Evolutionary conservation across 2,329 filamentous ascomycete genomes (phyloP).

Genomic region (Beauveria brongniartii): DNA sequence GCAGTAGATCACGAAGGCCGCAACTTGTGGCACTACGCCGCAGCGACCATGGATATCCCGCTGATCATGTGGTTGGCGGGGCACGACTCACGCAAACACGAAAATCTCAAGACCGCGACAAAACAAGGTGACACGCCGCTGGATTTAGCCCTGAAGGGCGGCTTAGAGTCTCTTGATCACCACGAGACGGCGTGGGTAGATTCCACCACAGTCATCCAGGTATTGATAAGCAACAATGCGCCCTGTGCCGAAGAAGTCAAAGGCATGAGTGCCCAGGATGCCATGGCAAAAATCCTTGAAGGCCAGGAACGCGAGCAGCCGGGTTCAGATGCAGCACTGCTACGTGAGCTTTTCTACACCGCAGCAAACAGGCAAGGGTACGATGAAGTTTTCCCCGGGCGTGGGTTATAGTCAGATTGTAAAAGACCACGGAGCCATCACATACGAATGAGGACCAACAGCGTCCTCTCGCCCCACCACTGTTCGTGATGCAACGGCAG

Average conservation of each 20-base stretch:
- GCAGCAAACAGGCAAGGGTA: no score
- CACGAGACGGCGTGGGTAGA: neutral
- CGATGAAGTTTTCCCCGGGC: no score
- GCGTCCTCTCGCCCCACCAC: no score
- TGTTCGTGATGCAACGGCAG: no score
- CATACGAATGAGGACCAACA: no score
- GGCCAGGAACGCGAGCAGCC: neutral
- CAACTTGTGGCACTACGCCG: slow-evolving; percentile 31
- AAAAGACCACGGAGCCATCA: no score
- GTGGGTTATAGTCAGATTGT: no score
- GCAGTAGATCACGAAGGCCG: slow-evolving; percentile 23
- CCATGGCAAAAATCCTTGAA: neutral
- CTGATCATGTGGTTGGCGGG: slow-evolving; percentile 24
- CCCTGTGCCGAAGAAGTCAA: neutral
- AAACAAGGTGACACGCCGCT: slow-evolving; percentile 22
- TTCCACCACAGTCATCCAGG: neutral
- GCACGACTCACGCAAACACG: slow-evolving; percentile 20
- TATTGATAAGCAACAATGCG: neutral
- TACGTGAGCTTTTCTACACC: no score
- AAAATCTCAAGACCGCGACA: slow-evolving; percentile 20
- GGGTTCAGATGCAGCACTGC: no score
- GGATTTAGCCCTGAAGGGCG: slow-evolving; percentile 20
- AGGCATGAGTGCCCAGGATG: neutral
- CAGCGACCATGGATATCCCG: slow-evolving; percentile 23
- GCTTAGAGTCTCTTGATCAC: neutral